Percentiles rank a stretch among this genome's conserved stretches.
Evolutionary conservation across 805 yeast species (phyloP).

Genomic region (Cyberlindnera saturnus): DNA sequence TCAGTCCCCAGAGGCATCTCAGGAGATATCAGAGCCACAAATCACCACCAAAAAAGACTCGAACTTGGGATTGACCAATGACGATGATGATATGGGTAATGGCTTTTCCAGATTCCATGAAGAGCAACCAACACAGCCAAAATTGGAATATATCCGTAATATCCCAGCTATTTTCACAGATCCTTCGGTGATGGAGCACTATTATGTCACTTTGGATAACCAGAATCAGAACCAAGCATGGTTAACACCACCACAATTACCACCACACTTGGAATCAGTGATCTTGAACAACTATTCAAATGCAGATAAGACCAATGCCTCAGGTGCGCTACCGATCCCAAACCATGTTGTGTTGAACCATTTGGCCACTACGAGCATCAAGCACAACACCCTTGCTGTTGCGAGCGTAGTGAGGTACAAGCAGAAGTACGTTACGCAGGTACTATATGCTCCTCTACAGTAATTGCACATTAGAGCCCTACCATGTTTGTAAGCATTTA

Average conservation of each 20-base stretch:
- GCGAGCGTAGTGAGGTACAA: slow-evolving; percentile 87
- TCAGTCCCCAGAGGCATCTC: slow-evolving; percentile 29
- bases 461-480: slow-evolving; percentile 6
- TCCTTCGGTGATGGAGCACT: slow-evolving; percentile 83
- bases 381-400: slow-evolving; percentile 89
- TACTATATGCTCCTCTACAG: slow-evolving; percentile 81
- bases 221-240: slow-evolving; percentile 51
- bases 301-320: slow-evolving; percentile 68
- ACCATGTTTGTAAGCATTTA: too few species aligned
- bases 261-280: slow-evolving; percentile 94
- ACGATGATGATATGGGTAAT: slow-evolving; percentile 77
- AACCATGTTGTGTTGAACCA: slow-evolving; percentile 93
- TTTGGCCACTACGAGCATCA: slow-evolving; percentile 90
- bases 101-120: slow-evolving; percentile 76
- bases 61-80: slow-evolving; percentile 55
- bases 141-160: slow-evolving; percentile 46
- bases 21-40: slow-evolving; percentile 9
- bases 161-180: slow-evolving; percentile 83
- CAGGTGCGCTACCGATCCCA: slow-evolving; percentile 89
- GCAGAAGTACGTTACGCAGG: slow-evolving; percentile 85
- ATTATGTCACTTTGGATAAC: slow-evolving; percentile 69
- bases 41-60: slow-evolving; percentile 38
- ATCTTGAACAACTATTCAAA: slow-evolving; percentile 67
- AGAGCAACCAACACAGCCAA: slow-evolving; percentile 32
- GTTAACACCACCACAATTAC: slow-evolving; percentile 91